Evolutionary conservation across 257 asterid species (phyloP).

Genomic region (Craterostigma plantagineum): DNA sequence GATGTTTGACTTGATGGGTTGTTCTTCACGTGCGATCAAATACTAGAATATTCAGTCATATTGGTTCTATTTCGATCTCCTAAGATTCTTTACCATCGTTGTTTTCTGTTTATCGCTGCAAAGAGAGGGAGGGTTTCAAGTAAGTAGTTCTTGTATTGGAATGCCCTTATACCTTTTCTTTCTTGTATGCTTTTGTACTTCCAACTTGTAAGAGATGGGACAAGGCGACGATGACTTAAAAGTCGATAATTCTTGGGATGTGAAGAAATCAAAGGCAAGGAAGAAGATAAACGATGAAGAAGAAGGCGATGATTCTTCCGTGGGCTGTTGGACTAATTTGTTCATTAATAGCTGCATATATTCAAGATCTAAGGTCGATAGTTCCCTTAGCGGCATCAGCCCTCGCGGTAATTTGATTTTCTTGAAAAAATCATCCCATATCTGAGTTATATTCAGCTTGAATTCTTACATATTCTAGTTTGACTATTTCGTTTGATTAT

Average conservation of each 20-base stretch:
- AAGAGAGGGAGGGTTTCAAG: too few species aligned
- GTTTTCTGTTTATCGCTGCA: too few species aligned
- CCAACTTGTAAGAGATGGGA: not conserved
- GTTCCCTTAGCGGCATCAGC: constrained; percentile 37
- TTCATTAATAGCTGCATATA: constrained; percentile 28
- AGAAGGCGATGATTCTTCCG: constrained; percentile 11
- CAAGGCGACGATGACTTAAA: not conserved
- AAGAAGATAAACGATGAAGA: constrained; percentile 3
- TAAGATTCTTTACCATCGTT: too few species aligned
- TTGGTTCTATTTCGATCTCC: too few species aligned
- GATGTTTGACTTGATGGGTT: too few species aligned
- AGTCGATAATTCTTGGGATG: not conserved
- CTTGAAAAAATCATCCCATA: not conserved
- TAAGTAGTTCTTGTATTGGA: not conserved
- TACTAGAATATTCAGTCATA: too few species aligned
- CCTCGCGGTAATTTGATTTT: constrained; percentile 16
- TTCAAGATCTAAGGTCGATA: constrained; percentile 52
- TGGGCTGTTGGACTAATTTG: constrained; percentile 35
- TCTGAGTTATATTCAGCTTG: too few species aligned
- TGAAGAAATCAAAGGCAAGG: not conserved
- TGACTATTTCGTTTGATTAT: too few species aligned
- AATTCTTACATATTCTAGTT: too few species aligned
- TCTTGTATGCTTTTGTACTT: not conserved
- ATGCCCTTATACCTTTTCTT: not conserved
- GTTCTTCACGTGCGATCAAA: too few species aligned